A percentile compares a stretch with the other conserved stretches of the same genome.
phyloP scores from a whole-genome alignment of 441 rosid species.

The Dalechampia spathulata region DNA sequence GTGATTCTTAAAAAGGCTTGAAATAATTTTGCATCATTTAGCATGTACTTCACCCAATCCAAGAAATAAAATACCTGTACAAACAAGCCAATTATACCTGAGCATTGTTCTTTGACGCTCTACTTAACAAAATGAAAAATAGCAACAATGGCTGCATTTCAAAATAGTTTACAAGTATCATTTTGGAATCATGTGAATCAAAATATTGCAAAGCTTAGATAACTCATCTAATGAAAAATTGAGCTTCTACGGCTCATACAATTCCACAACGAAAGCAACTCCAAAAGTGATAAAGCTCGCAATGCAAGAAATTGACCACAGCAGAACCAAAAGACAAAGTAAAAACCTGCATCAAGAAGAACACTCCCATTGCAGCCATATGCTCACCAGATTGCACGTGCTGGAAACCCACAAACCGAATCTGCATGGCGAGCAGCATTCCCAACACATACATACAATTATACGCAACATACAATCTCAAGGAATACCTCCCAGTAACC shows the following conservation, averaged over 20 bases:
- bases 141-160: too few relatives aligned
- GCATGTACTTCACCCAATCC: constrained; percentile 80
- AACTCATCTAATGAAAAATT: too few relatives aligned
- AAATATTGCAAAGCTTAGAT: too few relatives aligned
- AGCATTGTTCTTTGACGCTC: too few relatives aligned
- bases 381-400: constrained; percentile 99
- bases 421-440: constrained; percentile 98
- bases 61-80: constrained; percentile 85
- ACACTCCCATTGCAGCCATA: constrained; percentile 97
- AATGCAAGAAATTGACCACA: background rate
- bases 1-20: constrained; percentile 82
- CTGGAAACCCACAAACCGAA: constrained; percentile 95
- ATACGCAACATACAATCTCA: constrained; percentile 86
- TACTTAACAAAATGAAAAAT: too few relatives aligned
- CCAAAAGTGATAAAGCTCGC: background rate
- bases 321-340: background rate
- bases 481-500: constrained; percentile 84
- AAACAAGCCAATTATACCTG: constrained; percentile 3
- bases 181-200: too few relatives aligned
- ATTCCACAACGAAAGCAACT: background rate
- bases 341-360: constrained; percentile 89
- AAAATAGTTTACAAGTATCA: too few relatives aligned
- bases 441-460: constrained; percentile 88
- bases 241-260: too few relatives aligned
- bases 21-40: constrained; percentile 73